phyloP scores from a whole-genome alignment of 2,329 filamentous ascomycete genomes.

The Plectosphaerella plurivora region DNA sequence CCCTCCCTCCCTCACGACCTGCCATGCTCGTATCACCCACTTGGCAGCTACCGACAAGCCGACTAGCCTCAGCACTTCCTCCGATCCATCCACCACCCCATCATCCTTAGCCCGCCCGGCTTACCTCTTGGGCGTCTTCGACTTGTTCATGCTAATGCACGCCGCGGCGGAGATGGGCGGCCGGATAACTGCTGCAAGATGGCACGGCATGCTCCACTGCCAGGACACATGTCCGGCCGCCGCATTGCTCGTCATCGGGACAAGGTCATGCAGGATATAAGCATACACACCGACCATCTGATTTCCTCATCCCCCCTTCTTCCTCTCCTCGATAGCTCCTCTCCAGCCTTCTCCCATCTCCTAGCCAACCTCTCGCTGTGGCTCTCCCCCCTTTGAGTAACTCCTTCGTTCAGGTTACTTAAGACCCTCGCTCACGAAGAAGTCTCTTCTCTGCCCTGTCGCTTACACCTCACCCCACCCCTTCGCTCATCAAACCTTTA shows the following conservation, averaged over 20 bases:
- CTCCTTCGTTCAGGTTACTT: constrained; percentile 15
- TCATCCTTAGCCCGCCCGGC: neutral
- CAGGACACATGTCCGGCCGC: neutral
- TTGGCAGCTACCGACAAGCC: constrained; percentile 4
- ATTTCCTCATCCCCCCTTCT: constrained; percentile 4
- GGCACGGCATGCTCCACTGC: constrained; percentile 9
- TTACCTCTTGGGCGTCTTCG: constrained; percentile 4
- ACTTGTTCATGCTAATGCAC: constrained; percentile 9
- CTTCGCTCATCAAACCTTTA: neutral
- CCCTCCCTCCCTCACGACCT: neutral
- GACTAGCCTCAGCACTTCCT: neutral
- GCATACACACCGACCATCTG: constrained; percentile 10
- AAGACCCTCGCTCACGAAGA: constrained; percentile 11
- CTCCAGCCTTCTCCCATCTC: constrained; percentile 1
- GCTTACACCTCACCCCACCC: constrained; percentile 4
- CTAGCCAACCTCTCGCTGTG: constrained; percentile 9
- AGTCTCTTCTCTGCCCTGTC: constrained; percentile 5
- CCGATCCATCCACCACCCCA: neutral
- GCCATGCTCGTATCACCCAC: constrained; percentile 11
- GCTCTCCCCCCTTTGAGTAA: constrained; percentile 6
- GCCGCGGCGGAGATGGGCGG: constrained; percentile 7
- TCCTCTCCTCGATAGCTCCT: constrained; percentile 6
- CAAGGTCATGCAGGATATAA: constrained; percentile 8
- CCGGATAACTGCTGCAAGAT: constrained; percentile 8
- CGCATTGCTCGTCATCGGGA: neutral